phyloP scores from a whole-genome alignment of 352 stramenopile genomes.

The Albugo candida region DNA sequence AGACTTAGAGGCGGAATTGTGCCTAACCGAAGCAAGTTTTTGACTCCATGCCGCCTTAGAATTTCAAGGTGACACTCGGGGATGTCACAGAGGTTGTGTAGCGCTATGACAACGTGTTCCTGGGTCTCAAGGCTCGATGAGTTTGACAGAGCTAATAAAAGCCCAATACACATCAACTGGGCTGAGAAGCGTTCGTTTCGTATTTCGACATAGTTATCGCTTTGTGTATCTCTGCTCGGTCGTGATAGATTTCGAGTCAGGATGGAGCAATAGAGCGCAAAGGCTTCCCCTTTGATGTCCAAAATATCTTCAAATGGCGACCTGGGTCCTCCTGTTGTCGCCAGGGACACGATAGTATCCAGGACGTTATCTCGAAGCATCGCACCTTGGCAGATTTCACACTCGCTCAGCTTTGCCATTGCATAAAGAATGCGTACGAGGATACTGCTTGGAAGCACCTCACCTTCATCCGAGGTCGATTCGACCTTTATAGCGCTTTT shows the following conservation, averaged over 20 bases:
- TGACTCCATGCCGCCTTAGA: slow-evolving; percentile 64
- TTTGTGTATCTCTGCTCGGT: too few species aligned
- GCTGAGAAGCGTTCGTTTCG: slow-evolving; percentile 29
- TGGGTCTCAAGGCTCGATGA: slow-evolving; percentile 24
- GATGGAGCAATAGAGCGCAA: slow-evolving; percentile 41
- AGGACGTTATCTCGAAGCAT: slow-evolving; percentile 61
- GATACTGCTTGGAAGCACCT: too few species aligned
- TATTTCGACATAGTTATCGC: slow-evolving; percentile 11
- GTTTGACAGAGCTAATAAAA: slow-evolving; percentile 32
- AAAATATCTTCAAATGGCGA: slow-evolving; percentile 37
- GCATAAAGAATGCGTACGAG: slow-evolving; percentile 22
- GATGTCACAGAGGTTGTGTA: slow-evolving; percentile 43
- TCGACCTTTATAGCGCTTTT: slow-evolving; percentile 12
- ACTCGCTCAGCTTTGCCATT: slow-evolving; percentile 41
- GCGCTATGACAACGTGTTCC: slow-evolving; percentile 39
- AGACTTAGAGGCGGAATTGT: neutral
- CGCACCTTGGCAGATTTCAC: slow-evolving; percentile 33
- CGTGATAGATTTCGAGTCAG: slow-evolving; percentile 46
- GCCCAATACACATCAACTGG: slow-evolving; percentile 28
- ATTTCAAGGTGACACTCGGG: slow-evolving; percentile 36
- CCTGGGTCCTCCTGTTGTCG: slow-evolving; percentile 9
- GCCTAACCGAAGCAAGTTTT: slow-evolving; percentile 20
- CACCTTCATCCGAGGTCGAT: neutral
- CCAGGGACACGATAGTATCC: slow-evolving; percentile 25
- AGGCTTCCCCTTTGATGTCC: slow-evolving; percentile 36